A percentile compares a stretch with the other conserved stretches of the same genome.
These are phyloP conservation scores for Fusarium sp. DNA, from an alignment of 2,329 filamentous ascomycete species.

Conservation along the genomic window DNA sequence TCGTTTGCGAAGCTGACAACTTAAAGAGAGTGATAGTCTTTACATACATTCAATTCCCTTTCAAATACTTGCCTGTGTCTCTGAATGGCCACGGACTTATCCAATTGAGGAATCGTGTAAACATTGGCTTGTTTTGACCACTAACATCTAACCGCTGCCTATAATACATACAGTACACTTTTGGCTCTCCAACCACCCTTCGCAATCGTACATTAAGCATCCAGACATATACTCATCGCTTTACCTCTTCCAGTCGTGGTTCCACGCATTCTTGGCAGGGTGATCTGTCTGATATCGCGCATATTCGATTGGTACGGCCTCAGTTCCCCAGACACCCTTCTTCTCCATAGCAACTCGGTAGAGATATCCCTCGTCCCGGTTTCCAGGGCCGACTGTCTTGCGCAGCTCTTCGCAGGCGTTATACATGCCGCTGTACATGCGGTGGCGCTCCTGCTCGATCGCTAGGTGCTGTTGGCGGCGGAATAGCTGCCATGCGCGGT, in stretches of 20 bases:
- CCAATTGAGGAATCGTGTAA: background rate
- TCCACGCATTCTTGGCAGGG: conserved; percentile 86
- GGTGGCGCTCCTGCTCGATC: conserved; percentile 79
- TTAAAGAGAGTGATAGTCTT: conserved; percentile 48
- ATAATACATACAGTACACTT: conserved; percentile 48
- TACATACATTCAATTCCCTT: conserved; percentile 8
- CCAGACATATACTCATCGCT: conserved; percentile 8
- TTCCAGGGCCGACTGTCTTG: conserved; percentile 69
- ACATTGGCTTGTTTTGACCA: conserved; percentile 12
- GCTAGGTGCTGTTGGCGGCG: conserved; percentile 76
- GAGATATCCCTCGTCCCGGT: conserved; percentile 76
- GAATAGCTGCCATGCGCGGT: conserved; percentile 92
- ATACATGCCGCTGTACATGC: conserved; percentile 86
- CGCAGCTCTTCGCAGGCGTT: conserved; percentile 88
- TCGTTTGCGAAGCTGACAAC: conserved; percentile 27
- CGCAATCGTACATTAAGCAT: conserved; percentile 14
- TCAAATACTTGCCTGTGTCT: background rate
- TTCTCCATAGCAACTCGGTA: conserved; percentile 94
- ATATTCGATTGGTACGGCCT: conserved; percentile 92
- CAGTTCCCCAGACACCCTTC: conserved; percentile 81
- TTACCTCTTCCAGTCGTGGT: conserved; percentile 88
- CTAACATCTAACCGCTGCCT: conserved; percentile 24
- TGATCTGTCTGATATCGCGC: conserved; percentile 87
- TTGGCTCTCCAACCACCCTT: conserved; percentile 10
- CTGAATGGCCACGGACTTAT: background rate